Percentiles rank a stretch among this genome's conserved stretches.
These are phyloP conservation scores for Neonectria coccinea DNA, from an alignment of 2,329 filamentous ascomycete species.

Conservation along the genomic window DNA sequence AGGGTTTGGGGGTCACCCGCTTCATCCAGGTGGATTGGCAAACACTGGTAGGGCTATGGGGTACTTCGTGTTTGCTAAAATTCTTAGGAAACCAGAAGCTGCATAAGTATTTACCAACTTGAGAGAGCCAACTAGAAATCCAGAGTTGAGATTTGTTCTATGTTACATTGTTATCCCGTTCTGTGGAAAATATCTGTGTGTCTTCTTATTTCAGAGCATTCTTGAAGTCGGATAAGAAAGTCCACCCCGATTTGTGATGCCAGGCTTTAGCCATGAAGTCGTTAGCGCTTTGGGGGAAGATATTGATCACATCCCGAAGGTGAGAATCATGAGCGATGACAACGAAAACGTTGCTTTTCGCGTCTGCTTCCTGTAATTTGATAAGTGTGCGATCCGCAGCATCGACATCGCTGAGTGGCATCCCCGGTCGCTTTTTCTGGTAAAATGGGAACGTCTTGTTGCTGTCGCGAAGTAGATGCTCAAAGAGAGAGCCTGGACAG, in stretches of 20 bases:
- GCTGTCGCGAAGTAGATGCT: constrained; percentile 1
- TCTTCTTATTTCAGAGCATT: background rate
- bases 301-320: background rate
- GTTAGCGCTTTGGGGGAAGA: constrained; percentile 6
- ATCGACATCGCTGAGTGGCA: background rate
- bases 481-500: constrained; percentile 1
- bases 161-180: background rate
- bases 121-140: background rate
- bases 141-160: background rate
- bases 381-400: background rate
- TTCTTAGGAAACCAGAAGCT: too few relatives aligned
- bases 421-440: background rate
- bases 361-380: background rate
- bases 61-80: too few relatives aligned
- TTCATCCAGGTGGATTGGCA: background rate
- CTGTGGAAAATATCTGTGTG: background rate
- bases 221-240: background rate
- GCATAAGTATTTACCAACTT: background rate
- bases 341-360: constrained; percentile 1
- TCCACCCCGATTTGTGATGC: constrained; percentile 1
- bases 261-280: constrained; percentile 3
- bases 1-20: background rate
- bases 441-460: constrained; percentile 2
- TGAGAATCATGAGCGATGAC: constrained; percentile 10
- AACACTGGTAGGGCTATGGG: background rate